Evolutionary conservation across 257 asterid genomes (phyloP).

Genomic region (Eucommia ulmoides): DNA sequence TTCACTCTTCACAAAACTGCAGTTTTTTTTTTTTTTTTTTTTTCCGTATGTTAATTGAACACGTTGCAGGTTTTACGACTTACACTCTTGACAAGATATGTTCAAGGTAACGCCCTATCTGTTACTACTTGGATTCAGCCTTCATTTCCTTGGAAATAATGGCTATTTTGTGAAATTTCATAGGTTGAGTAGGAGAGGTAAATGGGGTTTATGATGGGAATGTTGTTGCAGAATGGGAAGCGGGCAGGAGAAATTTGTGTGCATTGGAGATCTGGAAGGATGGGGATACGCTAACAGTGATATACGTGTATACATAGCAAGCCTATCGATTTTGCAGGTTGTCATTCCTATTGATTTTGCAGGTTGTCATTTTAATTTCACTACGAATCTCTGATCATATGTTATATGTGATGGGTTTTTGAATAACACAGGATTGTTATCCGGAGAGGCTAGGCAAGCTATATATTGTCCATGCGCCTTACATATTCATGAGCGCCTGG

Average conservation of each 20-base stretch:
- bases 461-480: slow-evolving; percentile 61
- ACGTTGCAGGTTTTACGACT: slow-evolving; percentile 76
- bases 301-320: slow-evolving; percentile 48
- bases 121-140: not conserved
- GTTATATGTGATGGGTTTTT: not conserved
- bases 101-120: slow-evolving; percentile 39
- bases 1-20: not conserved
- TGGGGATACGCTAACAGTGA: slow-evolving; percentile 68
- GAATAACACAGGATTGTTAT: slow-evolving; percentile 50
- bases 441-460: slow-evolving; percentile 89
- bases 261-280: slow-evolving; percentile 67
- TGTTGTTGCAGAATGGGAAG: slow-evolving; percentile 37
- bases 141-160: not conserved
- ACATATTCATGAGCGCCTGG: slow-evolving; percentile 81
- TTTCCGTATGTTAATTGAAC: not conserved
- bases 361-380: slow-evolving; percentile 21
- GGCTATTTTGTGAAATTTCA: not conserved
- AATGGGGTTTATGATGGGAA: slow-evolving; percentile 72
- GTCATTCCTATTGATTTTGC: slow-evolving; percentile 63
- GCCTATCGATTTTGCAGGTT: slow-evolving; percentile 59
- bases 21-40: not conserved
- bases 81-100: slow-evolving; percentile 65
- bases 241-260: slow-evolving; percentile 59
- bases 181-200: slow-evolving; percentile 26
- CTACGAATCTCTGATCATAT: not conserved